A percentile compares a stretch with the other conserved stretches of the same genome.
Evolutionary conservation across 2,329 filamentous ascomycete genomes (phyloP).

Genomic region (Neonectria punicea): DNA sequence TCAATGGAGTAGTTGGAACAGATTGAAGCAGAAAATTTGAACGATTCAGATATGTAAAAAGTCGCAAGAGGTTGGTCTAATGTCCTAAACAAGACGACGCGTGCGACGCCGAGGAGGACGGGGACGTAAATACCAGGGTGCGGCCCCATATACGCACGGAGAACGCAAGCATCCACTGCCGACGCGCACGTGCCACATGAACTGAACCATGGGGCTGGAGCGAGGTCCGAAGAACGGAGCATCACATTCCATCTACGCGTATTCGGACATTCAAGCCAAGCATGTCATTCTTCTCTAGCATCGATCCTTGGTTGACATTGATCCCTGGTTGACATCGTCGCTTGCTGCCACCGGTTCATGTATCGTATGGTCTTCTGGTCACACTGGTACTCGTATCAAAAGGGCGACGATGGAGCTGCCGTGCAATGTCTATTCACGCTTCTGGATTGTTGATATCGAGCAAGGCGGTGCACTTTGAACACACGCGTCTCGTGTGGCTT

Average conservation of each 20-base stretch:
- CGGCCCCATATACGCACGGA: constrained; percentile 35
- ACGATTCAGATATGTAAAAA: constrained; percentile 1
- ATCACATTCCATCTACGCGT: constrained; percentile 9
- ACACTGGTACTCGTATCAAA: not conserved
- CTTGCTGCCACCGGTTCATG: constrained; percentile 4
- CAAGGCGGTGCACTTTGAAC: not conserved
- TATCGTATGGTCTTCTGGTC: not conserved
- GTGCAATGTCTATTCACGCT: constrained; percentile 4
- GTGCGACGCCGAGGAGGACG: constrained; percentile 33
- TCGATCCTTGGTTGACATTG: not conserved
- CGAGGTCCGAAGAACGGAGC: constrained; percentile 18
- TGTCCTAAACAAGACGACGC: constrained; percentile 21
- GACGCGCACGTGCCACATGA: constrained; percentile 39
- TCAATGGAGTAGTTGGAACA: constrained; percentile 3
- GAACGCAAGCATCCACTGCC: constrained; percentile 27
- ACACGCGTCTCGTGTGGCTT: not conserved
- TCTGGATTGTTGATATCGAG: not conserved
- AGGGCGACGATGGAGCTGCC: not conserved
- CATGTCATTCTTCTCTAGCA: not conserved
- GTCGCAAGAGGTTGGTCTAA: constrained; percentile 6
- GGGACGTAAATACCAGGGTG: constrained; percentile 38
- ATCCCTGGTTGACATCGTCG: not conserved
- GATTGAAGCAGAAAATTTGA: not conserved
- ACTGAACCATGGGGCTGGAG: constrained; percentile 24
- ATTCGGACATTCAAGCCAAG: not conserved